Percentiles rank a stretch among this genome's conserved stretches.
phyloP scores from a whole-genome alignment of 345 rosid genomes.

The Noccaea bulbosa region DNA sequence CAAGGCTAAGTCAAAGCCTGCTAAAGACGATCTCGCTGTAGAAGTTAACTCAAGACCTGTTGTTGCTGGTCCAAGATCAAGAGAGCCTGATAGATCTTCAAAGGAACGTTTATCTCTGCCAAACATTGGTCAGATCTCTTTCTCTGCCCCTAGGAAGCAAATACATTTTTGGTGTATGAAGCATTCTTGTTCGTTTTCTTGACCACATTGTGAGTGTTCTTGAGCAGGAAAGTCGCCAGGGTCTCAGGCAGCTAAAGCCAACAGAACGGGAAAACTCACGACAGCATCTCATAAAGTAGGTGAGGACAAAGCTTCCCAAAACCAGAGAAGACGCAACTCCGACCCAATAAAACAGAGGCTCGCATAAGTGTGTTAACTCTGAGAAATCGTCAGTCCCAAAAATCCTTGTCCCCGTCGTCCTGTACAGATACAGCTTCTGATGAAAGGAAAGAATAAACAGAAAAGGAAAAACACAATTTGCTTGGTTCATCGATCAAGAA shows the following conservation, averaged over 20 bases:
- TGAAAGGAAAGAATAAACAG: background rate
- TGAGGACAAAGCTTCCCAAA: constrained; percentile 18
- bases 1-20: constrained; percentile 57
- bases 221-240: constrained; percentile 31
- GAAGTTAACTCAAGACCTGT: constrained; percentile 60
- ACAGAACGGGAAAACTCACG: constrained; percentile 20
- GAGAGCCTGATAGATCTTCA: constrained; percentile 53
- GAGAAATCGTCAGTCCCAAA: background rate
- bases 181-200: background rate
- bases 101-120: constrained; percentile 81
- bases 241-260: constrained; percentile 38
- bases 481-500: constrained; percentile 28
- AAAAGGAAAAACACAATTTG: constrained; percentile 5
- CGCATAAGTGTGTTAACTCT: constrained; percentile 28
- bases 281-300: constrained; percentile 19
- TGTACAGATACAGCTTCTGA: constrained; percentile 38
- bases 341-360: constrained; percentile 45
- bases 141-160: background rate
- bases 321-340: constrained; percentile 35
- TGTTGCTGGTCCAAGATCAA: constrained; percentile 49
- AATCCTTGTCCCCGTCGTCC: constrained; percentile 2
- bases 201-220: background rate
- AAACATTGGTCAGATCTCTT: constrained; percentile 55
- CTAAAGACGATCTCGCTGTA: constrained; percentile 53
- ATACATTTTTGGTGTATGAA: constrained; percentile 12